phyloP scores from a whole-genome alignment of 2,329 filamentous ascomycete genomes.

The Phaeosphaeriaceae sp. region DNA sequence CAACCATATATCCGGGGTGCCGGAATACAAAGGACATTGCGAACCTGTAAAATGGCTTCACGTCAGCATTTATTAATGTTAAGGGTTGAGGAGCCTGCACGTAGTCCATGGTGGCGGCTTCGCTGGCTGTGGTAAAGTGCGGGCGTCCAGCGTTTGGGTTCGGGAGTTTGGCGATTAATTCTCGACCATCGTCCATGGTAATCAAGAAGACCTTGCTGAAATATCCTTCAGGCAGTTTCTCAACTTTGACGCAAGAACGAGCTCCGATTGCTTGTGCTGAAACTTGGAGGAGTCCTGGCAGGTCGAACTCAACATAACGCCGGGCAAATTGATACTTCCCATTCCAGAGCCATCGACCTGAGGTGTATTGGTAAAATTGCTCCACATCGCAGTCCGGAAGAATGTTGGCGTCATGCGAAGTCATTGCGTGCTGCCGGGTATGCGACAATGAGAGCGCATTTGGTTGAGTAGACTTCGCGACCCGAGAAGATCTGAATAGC shows the following conservation, averaged over 20 bases:
- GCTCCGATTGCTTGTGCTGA: conserved; percentile 20
- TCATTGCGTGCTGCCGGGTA: conserved; percentile 12
- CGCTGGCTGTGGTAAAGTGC: conserved; percentile 41
- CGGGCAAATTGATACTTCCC: conserved; percentile 22
- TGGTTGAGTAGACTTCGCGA: conserved; percentile 11
- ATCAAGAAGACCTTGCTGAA: conserved; percentile 50
- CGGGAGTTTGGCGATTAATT: conserved; percentile 41
- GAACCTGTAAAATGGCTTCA: conserved; percentile 25
- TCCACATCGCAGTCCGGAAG: conserved; percentile 57
- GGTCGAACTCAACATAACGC: conserved; percentile 21
- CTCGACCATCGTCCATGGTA: conserved; percentile 32
- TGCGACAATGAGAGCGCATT: conserved; percentile 11
- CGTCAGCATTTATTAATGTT: conserved; percentile 16
- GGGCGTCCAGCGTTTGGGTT: conserved; percentile 41
- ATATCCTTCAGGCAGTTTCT: conserved; percentile 47
- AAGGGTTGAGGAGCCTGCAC: conserved; percentile 33
- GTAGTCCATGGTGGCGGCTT: conserved; percentile 45
- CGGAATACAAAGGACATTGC: conserved; percentile 36
- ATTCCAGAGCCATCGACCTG: conserved; percentile 26
- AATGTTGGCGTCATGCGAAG: conserved; percentile 13
- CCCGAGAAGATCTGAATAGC: conserved; percentile 15
- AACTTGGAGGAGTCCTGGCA: conserved; percentile 18
- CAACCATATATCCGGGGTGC: conserved; percentile 38
- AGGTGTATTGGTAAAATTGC: conserved; percentile 23
- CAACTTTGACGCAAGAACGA: conserved; percentile 18